Base-by-base conservation (phyloP, 139 green algal genomes). In the Micractinium conductrix region DNA sequence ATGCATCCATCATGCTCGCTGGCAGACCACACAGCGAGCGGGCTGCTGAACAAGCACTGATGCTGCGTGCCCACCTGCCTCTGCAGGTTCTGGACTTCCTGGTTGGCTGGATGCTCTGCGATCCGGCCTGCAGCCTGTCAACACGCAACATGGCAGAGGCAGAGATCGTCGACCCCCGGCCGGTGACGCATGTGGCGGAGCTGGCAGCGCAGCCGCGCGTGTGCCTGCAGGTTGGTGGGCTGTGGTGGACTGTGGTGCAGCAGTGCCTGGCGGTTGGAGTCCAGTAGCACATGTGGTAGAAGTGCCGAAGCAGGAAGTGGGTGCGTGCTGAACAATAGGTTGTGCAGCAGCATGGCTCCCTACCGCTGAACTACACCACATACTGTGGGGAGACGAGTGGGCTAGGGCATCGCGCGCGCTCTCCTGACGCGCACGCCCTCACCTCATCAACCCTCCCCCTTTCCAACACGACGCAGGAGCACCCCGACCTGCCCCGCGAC, bases 1-100 rank as follows among this genome's bases (percentile, higher is more conserved):
- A n/a, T n/a, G n/a, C n/a, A n/a, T n/a, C n/a, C n/a, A n/a, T n/a
- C n/a, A n/a, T n/a, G n/a, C n/a, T n/a, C 48, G 48, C 48, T 58
- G 48, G 48, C 48, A 58, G 48, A n/a, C n/a, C n/a, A n/a, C n/a
- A n/a, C n/a, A n/a, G n/a, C n/a, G n/a, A n/a, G n/a, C n/a, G n/a
- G n/a, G n/a, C n/a, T n/a, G n/a, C n/a, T n/a, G n/a, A n/a, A n/a
- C n/a, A n/a, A n/a, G n/a, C n/a, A n/a, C n/a, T n/a, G n/a, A 58
- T 22, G 48, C 48, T 58, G 12, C 48, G 12, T 22, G 48, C 48
- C 48, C 14, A 14, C 48, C 48, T 58, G 48, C 12, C 48, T 16
- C 58, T 67, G 71, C 37, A 55, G 37, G 43, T 98, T 76, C 93
- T 95, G 81, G 94, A 98, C 78, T 97, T 94, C 81, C 37, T 96